These are phyloP conservation scores for Aspergillus latus DNA, from an alignment of 2,329 filamentous ascomycete genomes.

Conservation along the genomic window DNA sequence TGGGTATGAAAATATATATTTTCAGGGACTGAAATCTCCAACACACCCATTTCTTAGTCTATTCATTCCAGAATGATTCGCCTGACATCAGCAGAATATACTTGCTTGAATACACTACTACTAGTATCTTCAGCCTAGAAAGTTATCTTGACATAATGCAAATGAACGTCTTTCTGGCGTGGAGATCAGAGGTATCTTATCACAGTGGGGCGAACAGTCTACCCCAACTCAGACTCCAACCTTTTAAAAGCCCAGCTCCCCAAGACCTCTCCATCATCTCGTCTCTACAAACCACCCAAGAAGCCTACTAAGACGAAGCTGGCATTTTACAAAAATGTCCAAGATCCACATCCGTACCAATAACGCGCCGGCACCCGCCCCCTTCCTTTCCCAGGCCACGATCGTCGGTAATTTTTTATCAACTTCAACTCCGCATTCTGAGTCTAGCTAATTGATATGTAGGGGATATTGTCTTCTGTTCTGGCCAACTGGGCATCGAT, in stretches of 20 bases:
- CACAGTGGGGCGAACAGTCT: neutral
- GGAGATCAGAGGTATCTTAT: neutral
- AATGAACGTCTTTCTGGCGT: neutral
- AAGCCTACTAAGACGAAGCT: neutral
- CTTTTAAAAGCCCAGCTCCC: neutral
- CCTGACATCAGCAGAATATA: too few species aligned
- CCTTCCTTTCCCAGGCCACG: constrained; percentile 57
- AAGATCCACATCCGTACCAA: constrained; percentile 38
- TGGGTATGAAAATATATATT: too few species aligned
- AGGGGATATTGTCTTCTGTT: constrained; percentile 64
- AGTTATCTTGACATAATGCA: neutral
- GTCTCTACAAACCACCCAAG: neutral
- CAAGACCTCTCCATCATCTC: neutral
- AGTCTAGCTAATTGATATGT: neutral
- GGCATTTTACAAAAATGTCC: constrained; percentile 2
- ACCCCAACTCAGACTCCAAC: neutral
- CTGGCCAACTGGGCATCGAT: constrained; percentile 60
- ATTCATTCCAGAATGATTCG: too few species aligned
- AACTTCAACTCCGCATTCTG: too few species aligned
- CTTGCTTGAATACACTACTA: too few species aligned
- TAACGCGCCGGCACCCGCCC: constrained; percentile 52
- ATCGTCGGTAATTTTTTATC: constrained; percentile 45
- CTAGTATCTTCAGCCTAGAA: too few species aligned
- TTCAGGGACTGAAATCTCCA: too few species aligned
- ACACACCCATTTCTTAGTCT: too few species aligned